These are phyloP conservation scores for Solanum ossicruentum DNA, from an alignment of 257 asterid genomes.

Conservation along the genomic window DNA sequence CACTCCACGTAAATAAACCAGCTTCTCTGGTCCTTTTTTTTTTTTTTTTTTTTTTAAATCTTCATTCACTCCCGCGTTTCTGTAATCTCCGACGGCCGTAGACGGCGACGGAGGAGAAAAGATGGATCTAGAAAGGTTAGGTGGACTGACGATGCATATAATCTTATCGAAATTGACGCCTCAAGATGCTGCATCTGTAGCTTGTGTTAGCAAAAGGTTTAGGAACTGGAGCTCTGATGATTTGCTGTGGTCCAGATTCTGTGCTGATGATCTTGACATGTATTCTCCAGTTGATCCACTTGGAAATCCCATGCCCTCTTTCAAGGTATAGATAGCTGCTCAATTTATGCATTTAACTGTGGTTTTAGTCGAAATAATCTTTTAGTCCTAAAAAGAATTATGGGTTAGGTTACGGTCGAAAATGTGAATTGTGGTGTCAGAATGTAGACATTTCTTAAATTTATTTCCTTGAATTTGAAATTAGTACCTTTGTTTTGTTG, in stretches of 20 bases:
- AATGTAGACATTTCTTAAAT: neutral
- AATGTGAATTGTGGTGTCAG: neutral
- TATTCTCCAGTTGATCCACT: conserved; percentile 52
- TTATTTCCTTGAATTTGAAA: neutral
- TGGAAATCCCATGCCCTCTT: conserved; percentile 44
- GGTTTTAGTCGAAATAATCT: neutral
- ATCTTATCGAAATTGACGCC: conserved; percentile 63
- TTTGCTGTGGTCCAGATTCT: conserved; percentile 62
- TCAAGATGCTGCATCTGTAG: conserved; percentile 39
- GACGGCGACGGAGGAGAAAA: neutral
- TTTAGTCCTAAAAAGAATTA: neutral
- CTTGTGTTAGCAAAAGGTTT: conserved; percentile 46
- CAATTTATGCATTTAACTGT: neutral
- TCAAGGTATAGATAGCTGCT: conserved; percentile 31
- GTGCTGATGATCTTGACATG: conserved; percentile 51
- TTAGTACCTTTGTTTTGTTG: neutral
- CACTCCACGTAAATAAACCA: neutral
- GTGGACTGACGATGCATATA: conserved; percentile 56
- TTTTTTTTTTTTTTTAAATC: too few species aligned
- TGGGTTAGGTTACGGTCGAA: neutral
- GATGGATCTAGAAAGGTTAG: conserved; percentile 60
- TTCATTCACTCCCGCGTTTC: neutral
- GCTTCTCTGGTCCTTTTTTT: neutral
- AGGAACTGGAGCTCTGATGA: conserved; percentile 66
- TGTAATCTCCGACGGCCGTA: neutral